Percentiles rank a stretch among this genome's conserved stretches.
Conservation (phyloP, 805 yeast species). For the Candida schatavii region DNA sequence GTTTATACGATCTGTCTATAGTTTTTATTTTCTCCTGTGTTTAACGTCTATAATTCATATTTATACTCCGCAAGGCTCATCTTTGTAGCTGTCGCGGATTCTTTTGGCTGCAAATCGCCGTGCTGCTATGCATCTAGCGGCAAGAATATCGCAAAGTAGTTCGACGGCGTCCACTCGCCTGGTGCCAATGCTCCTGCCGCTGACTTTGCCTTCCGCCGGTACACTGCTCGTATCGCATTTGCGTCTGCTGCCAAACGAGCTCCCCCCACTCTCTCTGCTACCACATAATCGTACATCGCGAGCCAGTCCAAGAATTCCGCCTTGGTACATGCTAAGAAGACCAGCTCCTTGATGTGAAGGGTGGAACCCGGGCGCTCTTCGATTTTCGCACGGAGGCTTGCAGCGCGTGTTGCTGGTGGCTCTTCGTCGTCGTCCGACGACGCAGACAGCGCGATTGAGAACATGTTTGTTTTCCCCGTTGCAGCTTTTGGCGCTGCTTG, state of each 20-base stretch:
- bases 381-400: not conserved
- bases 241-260: not conserved
- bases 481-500: not conserved
- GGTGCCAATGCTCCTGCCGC: not conserved
- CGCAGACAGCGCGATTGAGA: not conserved
- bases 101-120: too few relatives aligned
- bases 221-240: not conserved
- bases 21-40: conserved; percentile 2
- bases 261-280: not conserved
- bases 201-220: not conserved
- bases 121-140: too few relatives aligned
- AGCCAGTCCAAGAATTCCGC: not conserved
- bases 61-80: too few relatives aligned
- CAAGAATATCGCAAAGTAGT: too few relatives aligned
- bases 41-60: too few relatives aligned
- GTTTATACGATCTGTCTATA: conserved; percentile 2
- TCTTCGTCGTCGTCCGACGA: conserved; percentile 3
- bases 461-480: not conserved
- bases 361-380: not conserved
- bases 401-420: not conserved
- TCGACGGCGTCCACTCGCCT: too few relatives aligned
- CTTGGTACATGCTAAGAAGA: not conserved
- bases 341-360: not conserved
- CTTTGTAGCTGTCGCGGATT: too few relatives aligned
- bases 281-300: conserved; percentile 1